Base-by-base conservation (phyloP, 1,139 yeast genomes). In the Debaryomycetaceae sp. region DNA sequence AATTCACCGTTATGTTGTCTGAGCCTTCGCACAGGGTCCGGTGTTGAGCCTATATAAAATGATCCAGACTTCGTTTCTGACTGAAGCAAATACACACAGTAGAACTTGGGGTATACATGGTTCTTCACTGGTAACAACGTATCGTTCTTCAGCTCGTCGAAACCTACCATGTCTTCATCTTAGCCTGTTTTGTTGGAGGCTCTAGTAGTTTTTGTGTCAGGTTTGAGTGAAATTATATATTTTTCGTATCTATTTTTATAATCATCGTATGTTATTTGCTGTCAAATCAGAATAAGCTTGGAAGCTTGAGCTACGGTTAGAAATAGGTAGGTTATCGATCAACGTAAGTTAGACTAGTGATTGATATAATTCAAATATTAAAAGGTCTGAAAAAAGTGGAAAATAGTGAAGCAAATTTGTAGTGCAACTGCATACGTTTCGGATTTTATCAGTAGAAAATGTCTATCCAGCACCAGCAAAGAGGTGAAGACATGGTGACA, bases 1-100 rank as follows among this genome's bases (percentile, higher is more conserved):
- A 83, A 55, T 5, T 73, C 78, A 2, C 95, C 95, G 62, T 87
- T 87, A 55, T 87, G 95, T 49, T 87, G 95, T 31, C 87, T 60
- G 5, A 87, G 63, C 36, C 95, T 56, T 42, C 91, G 52, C 1
- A 65, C 54, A 0, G 94, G 92, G 52, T 83, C 75, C 0, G 92
- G 91, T 0, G 92, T 83, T 1, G 92, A 84, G 1, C 95, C 95
- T 5, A 86, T 73, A 51, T 86, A 86, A 49, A 79, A 79, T 5
- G 83, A 74, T 33, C 67, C 64, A 9, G 78, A 76, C 48, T 75
- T 76, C 2, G 76, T 70, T 5, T 70, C 53, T 0, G 89, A 83
- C 47, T 79, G 79, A 13, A 86, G 63, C 5, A 86, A 60, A 52
- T 85, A 85, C 35, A 86, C 87, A 36, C 86, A 79, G 56, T 85